Evolutionary conservation across 805 yeast species (phyloP).

Genomic region (Saccharomycopsis sp.): DNA sequence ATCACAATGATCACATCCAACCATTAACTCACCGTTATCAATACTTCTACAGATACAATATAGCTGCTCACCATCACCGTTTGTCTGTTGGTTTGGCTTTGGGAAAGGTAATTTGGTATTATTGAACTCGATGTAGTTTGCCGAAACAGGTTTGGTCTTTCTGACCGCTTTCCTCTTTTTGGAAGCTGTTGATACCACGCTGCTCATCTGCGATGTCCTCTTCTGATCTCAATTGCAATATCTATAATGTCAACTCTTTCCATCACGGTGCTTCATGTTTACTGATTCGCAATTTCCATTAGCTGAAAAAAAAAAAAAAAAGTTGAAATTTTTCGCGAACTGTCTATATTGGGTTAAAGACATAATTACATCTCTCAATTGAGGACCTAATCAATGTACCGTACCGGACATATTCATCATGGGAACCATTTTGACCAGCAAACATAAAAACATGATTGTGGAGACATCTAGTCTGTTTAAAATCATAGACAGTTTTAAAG

Average conservation of each 20-base stretch:
- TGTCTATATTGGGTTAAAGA: no score
- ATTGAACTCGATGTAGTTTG: constrained; percentile 3
- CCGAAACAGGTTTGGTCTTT: neutral
- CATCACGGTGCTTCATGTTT: neutral
- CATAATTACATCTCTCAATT: no score
- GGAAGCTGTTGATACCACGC: neutral
- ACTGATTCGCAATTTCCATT: neutral
- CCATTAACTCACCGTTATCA: constrained; percentile 79
- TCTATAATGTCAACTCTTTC: no score
- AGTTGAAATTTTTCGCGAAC: neutral
- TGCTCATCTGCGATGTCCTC: neutral
- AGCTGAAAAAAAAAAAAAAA: neutral
- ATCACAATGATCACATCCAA: constrained; percentile 92
- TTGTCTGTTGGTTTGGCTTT: constrained; percentile 12
- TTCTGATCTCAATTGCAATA: no score
- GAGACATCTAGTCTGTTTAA: neutral
- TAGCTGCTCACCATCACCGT: constrained; percentile 25
- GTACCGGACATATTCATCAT: neutral
- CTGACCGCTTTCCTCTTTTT: neutral
- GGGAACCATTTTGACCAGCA: neutral
- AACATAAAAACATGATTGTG: neutral
- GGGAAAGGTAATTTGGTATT: constrained; percentile 16
- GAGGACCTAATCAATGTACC: no score
- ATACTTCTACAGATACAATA: constrained; percentile 75
- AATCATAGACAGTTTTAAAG: constrained; percentile 16